phyloP scores from a whole-genome alignment of 495 filamentous ascomycete species.

The Xylaria venustula region DNA sequence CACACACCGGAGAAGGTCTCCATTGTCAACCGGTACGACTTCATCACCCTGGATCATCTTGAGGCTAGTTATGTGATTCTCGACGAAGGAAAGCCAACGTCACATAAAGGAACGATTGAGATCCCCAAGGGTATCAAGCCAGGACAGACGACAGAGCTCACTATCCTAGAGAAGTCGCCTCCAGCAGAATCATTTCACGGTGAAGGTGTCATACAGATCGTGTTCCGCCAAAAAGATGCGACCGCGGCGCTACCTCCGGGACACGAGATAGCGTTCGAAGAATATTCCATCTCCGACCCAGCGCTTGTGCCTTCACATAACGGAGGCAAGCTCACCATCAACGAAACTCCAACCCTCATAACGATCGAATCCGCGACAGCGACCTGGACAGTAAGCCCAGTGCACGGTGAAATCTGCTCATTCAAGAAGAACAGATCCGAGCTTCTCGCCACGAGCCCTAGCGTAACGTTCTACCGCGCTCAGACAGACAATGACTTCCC shows the following conservation, averaged over 20 bases:
- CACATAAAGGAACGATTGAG: slow-evolving; percentile 14
- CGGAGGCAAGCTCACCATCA: slow-evolving; percentile 13
- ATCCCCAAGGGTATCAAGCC: slow-evolving; percentile 20
- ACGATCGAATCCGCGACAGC: slow-evolving; percentile 18
- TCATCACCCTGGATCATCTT: slow-evolving; percentile 49
- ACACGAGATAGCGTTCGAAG: slow-evolving; percentile 47
- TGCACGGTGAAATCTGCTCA: slow-evolving; percentile 20
- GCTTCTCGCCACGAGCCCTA: slow-evolving; percentile 18
- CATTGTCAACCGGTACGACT: slow-evolving; percentile 54
- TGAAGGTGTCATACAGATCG: slow-evolving; percentile 21
- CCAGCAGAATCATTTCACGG: background rate
- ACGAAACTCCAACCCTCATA: slow-evolving; percentile 20
- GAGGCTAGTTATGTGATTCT: slow-evolving; percentile 26
- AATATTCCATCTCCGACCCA: slow-evolving; percentile 32
- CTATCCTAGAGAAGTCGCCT: slow-evolving; percentile 3
- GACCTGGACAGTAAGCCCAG: slow-evolving; percentile 18
- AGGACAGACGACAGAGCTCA: slow-evolving; percentile 18
- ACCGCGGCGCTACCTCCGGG: slow-evolving; percentile 40
- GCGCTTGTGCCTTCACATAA: background rate
- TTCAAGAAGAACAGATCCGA: slow-evolving; percentile 22
- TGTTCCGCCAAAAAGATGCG: slow-evolving; percentile 25
- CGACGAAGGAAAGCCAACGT: slow-evolving; percentile 20
- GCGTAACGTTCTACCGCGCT: slow-evolving; percentile 38
- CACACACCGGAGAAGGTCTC: slow-evolving; percentile 17
- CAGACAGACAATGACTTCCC: slow-evolving; percentile 62